Base-by-base conservation (phyloP, 305 asterid species). In the Solanum hybrid region DNA sequence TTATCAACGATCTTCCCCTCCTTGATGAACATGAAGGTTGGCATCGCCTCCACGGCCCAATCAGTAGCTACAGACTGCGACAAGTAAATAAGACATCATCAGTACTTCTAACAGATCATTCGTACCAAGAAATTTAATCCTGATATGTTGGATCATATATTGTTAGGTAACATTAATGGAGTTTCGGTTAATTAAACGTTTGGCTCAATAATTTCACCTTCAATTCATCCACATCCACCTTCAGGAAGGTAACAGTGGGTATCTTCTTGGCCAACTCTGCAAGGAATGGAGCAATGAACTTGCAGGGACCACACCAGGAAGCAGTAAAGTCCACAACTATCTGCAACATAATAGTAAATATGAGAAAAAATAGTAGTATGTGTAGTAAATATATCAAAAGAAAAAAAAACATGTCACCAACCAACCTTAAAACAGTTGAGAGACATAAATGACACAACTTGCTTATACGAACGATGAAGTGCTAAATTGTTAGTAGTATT, bases 241-340 rank as follows among this genome's bases (percentile, higher is more conserved):
- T 97, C 87, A 96, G 89, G 92, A 97, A 96, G 88, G 94, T 94
- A 35, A 95, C 98, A 89, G 14, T 34, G 29, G 98, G 97, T 35
- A 94, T 91, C 78, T 96, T 96, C 95, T 93, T 96, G 4, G 98
- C 98, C 94, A 96, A 92, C 89, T 95, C 98, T 22, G 95, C 95
- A 14, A 95, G 94, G 90, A 97, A 95, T 5, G 99, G 98, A 83
- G 98, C 95, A 81, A 97, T 95, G 95, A 94, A 87, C 76, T 95
- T 95, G 74, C 98, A 97, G 2, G 99, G 99, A 90, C 98, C 98
- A 74, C 99, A 97, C 99, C 98, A 97, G 81, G 98, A 95, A 87
- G 98, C 98, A 33, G 98, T 97, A 94, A 97, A 97, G 88, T 97
- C 98, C 39, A 97, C 96, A 67, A 97, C 99, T 40, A 95, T 93